Evolutionary conservation across 495 filamentous ascomycete species (phyloP).

Genomic region (Trichoderma orchidacearum): DNA sequence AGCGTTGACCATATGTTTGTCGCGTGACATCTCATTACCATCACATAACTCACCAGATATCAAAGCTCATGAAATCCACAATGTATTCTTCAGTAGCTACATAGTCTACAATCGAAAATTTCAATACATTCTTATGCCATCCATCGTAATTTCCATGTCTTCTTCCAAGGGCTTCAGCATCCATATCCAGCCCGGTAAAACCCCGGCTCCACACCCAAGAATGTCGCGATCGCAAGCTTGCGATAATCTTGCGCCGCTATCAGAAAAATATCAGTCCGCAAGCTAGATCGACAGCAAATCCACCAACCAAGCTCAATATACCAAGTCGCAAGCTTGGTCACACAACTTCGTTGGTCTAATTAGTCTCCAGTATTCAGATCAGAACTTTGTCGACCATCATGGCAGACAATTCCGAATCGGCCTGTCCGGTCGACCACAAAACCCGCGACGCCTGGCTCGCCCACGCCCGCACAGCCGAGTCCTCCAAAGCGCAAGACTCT

Average conservation of each 20-base stretch:
- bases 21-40: too few relatives aligned
- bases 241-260: not conserved
- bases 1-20: too few relatives aligned
- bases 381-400: not conserved
- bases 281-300: too few relatives aligned
- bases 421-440: constrained; percentile 79
- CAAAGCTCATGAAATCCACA: too few relatives aligned
- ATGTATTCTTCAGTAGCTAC: too few relatives aligned
- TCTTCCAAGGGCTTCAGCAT: not conserved
- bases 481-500: constrained; percentile 15
- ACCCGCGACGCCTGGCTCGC: constrained; percentile 72
- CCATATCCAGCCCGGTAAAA: not conserved
- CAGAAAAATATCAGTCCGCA: not conserved
- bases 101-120: too few relatives aligned
- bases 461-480: constrained; percentile 20
- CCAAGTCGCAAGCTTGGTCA: not conserved
- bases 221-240: not conserved
- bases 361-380: not conserved
- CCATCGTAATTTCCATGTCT: not conserved
- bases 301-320: not conserved
- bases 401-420: not conserved
- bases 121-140: too few relatives aligned
- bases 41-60: too few relatives aligned
- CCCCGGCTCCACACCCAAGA: not conserved
- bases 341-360: too few relatives aligned